These are phyloP conservation scores for Verticillium tricorpus DNA, from an alignment of 2,329 filamentous ascomycete species.

Conservation along the genomic window DNA sequence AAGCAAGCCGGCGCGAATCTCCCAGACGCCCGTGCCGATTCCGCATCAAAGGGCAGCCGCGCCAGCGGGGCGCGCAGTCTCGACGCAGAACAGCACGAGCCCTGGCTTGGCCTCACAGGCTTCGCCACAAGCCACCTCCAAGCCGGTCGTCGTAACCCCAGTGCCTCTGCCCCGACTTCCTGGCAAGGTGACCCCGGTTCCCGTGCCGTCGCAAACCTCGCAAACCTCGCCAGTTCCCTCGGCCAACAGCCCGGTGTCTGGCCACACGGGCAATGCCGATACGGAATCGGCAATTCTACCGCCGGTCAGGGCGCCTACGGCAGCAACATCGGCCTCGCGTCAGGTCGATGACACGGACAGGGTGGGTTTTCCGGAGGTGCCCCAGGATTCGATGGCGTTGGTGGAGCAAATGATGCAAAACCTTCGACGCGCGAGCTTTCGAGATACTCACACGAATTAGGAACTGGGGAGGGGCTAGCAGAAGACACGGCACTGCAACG, in stretches of 20 bases:
- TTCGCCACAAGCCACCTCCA: not conserved
- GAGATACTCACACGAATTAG: not conserved
- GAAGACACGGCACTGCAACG: not conserved
- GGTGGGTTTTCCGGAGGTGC: constrained; percentile 34
- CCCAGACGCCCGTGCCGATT: constrained; percentile 3
- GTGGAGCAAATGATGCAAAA: constrained; percentile 50
- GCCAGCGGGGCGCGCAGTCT: not conserved
- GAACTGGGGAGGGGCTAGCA: not conserved
- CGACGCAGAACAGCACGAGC: not conserved
- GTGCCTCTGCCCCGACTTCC: constrained; percentile 1
- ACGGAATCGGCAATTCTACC: not conserved
- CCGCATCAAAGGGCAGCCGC: not conserved
- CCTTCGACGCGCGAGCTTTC: constrained; percentile 35
- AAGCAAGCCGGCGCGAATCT: not conserved
- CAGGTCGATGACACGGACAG: constrained; percentile 2
- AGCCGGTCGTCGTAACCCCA: not conserved
- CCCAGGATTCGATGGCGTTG: constrained; percentile 40
- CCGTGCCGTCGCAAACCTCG: not conserved
- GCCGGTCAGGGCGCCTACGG: not conserved
- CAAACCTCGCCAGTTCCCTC: not conserved
- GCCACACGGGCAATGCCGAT: not conserved
- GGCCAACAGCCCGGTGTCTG: not conserved
- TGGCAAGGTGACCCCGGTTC: not conserved
- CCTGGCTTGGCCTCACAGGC: not conserved
- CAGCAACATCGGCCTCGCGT: not conserved